These are phyloP conservation scores for Talaromyces islandicus DNA, from an alignment of 2,329 filamentous ascomycete genomes.

Conservation along the genomic window DNA sequence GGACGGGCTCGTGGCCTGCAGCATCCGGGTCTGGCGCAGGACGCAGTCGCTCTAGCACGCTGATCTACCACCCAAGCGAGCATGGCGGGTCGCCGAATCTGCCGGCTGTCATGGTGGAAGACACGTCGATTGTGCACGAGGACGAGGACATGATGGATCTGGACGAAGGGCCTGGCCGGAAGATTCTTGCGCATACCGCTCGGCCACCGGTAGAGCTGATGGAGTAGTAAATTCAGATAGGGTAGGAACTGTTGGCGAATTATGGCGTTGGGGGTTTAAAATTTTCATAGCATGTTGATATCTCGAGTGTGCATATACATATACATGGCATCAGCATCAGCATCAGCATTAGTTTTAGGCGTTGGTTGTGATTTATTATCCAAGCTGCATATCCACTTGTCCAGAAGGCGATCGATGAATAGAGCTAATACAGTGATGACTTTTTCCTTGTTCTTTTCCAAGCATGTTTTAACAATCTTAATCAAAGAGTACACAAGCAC, in stretches of 20 bases:
- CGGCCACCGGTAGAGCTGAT: conserved; percentile 54
- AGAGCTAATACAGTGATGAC: background rate
- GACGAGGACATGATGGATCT: conserved; percentile 35
- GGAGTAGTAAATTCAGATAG: too few species aligned
- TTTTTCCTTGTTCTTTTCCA: too few species aligned
- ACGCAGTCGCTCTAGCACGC: conserved; percentile 49
- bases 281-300: background rate
- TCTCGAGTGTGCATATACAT: background rate
- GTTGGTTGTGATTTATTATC: background rate
- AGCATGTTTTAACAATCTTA: too few species aligned
- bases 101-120: conserved; percentile 59
- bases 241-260: background rate
- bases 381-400: background rate
- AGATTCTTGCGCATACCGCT: conserved; percentile 47
- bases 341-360: background rate
- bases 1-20: conserved; percentile 15
- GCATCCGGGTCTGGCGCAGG: conserved; percentile 28
- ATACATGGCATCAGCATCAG: background rate
- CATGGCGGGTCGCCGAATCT: conserved; percentile 55
- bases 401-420: background rate
- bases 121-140: conserved; percentile 45
- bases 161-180: conserved; percentile 24
- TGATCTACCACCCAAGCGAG: conserved; percentile 59
- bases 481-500: conserved; percentile 35
- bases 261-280: background rate